phyloP scores from a whole-genome alignment of 257 asterid species.

The Lycium barbarum region DNA sequence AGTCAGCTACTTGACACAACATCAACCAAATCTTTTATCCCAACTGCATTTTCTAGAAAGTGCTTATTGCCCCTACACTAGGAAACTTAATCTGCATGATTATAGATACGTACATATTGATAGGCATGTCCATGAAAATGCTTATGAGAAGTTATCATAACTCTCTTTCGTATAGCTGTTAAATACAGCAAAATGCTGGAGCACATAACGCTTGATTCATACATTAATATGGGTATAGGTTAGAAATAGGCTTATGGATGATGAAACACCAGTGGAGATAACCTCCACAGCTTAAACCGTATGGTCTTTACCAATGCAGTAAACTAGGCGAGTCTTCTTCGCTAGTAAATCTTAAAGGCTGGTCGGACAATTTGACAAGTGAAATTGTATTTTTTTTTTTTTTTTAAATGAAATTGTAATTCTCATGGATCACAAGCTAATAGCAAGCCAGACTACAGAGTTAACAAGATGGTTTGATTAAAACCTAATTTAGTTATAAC shows the following conservation, averaged over 20 bases:
- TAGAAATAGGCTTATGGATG: neutral
- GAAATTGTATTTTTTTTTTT: neutral
- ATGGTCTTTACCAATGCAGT: conserved; percentile 11
- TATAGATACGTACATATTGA: neutral
- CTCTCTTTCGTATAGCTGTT: neutral
- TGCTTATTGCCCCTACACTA: neutral
- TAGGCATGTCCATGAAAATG: conserved; percentile 6
- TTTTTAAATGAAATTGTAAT: neutral
- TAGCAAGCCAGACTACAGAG: neutral
- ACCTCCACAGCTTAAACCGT: neutral
- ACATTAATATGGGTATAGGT: neutral
- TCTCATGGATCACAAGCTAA: conserved; percentile 18
- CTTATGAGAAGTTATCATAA: neutral
- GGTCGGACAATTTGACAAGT: neutral
- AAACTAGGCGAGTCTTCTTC: neutral
- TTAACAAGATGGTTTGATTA: neutral
- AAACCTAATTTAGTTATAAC: neutral
- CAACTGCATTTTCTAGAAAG: conserved; percentile 20
- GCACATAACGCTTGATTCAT: neutral
- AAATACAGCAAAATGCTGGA: neutral
- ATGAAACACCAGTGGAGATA: neutral
- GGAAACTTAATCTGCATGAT: neutral
- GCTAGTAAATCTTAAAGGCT: neutral
- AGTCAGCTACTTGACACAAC: conserved; percentile 1
- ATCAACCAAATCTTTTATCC: conserved; percentile 10